Evolutionary conservation across 23 red algal species (phyloP).

Genomic region (Gracilaria vermiculophylla): DNA sequence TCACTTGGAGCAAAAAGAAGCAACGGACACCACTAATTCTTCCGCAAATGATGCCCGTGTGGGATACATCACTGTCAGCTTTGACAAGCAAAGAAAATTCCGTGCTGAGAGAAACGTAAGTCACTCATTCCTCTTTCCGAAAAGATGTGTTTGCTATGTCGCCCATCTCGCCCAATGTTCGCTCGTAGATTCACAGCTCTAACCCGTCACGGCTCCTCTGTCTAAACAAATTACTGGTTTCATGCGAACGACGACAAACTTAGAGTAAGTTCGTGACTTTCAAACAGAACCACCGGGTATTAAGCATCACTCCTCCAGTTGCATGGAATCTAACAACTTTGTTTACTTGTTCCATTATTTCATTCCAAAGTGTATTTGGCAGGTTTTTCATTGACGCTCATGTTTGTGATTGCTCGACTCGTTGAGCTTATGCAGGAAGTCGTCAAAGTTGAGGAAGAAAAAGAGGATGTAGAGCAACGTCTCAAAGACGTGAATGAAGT

Average conservation of each 20-base stretch:
- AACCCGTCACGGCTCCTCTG: background rate
- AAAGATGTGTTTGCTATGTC: too few relatives aligned
- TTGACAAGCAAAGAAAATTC: conserved; percentile 75
- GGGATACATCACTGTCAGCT: conserved; percentile 42
- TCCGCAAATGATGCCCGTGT: background rate
- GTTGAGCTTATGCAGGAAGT: conserved; percentile 72
- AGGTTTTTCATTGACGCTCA: conserved; percentile 67
- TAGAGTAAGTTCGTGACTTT: background rate
- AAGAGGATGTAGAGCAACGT: conserved; percentile 15
- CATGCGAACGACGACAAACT: background rate
- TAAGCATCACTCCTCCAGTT: background rate
- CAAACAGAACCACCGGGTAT: background rate
- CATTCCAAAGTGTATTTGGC: conserved; percentile 53
- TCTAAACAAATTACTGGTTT: background rate
- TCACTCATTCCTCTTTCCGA: background rate
- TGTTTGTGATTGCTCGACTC: conserved; percentile 75
- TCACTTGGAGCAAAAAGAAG: conserved; percentile 43
- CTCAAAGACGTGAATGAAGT: conserved; percentile 42
- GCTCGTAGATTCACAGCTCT: background rate
- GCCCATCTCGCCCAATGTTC: background rate
- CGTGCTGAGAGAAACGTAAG: conserved; percentile 73
- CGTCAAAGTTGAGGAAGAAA: conserved; percentile 42
- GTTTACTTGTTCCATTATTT: background rate
- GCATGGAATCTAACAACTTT: background rate
- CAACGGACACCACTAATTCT: background rate